Percentiles rank a stretch among this genome's conserved stretches.
These are phyloP conservation scores for Magnusiomyces ingens DNA, from an alignment of 1,139 yeast species.

Conservation along the genomic window DNA sequence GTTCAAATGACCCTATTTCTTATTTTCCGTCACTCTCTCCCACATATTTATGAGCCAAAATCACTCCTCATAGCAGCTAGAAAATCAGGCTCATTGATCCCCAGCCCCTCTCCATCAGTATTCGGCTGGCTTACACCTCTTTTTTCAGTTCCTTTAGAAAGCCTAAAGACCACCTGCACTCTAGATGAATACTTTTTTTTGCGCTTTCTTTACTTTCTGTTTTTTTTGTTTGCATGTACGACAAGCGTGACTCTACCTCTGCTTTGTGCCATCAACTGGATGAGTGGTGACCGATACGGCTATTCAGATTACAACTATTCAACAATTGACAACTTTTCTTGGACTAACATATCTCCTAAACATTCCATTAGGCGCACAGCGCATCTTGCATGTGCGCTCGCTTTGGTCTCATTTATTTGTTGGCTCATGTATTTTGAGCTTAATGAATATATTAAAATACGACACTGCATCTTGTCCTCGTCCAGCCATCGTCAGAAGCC, in stretches of 20 bases:
- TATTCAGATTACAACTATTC: conserved; percentile 8
- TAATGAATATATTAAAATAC: conserved; percentile 20
- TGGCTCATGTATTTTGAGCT: conserved; percentile 24
- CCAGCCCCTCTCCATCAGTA: conserved; percentile 16
- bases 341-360: conserved; percentile 23
- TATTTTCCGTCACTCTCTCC: conserved; percentile 22
- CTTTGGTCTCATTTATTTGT: conserved; percentile 18
- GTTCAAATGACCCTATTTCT: conserved; percentile 24
- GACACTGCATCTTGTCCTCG: conserved; percentile 22
- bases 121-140: conserved; percentile 25
- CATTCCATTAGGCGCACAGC: conserved; percentile 21
- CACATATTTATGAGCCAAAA: conserved; percentile 29
- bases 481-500: conserved; percentile 20
- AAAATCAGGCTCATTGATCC: conserved; percentile 15
- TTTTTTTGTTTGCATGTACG: conserved; percentile 18
- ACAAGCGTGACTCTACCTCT: conserved; percentile 22
- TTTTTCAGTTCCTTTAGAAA: conserved; percentile 14
- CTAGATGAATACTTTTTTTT: conserved; percentile 32
- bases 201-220: conserved; percentile 25
- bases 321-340: conserved; percentile 27
- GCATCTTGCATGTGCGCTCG: conserved; percentile 24
- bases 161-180: conserved; percentile 21
- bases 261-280: conserved; percentile 26
- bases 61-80: conserved; percentile 22
- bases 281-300: conserved; percentile 6